These are phyloP conservation scores for Tylopilus sp. DNA, from an alignment of 1,284 basidiomycete genomes.

Conservation along the genomic window DNA sequence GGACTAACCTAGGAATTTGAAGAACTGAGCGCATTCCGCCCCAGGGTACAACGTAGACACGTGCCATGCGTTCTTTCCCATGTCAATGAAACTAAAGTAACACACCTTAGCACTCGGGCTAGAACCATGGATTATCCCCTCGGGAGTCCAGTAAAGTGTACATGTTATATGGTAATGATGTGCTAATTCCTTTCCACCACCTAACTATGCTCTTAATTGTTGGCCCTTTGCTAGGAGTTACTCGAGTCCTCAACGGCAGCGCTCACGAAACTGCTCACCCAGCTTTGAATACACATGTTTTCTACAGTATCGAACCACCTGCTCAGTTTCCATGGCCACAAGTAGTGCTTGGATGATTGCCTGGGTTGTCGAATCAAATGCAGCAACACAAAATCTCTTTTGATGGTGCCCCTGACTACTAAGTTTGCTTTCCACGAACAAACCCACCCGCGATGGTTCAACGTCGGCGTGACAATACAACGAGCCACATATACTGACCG, in stretches of 20 bases:
- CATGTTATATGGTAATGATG: too few relatives aligned
- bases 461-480: conserved; percentile 63
- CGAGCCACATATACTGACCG: conserved; percentile 65
- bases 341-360: conserved; percentile 52
- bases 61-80: conserved; percentile 3
- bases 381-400: conserved; percentile 63
- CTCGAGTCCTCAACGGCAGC: too few relatives aligned
- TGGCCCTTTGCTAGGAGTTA: too few relatives aligned
- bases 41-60: conserved; percentile 5
- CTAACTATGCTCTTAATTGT: too few relatives aligned
- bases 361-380: conserved; percentile 69
- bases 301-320: conserved; percentile 63
- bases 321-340: conserved; percentile 62
- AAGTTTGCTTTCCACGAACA: conserved; percentile 76
- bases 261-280: too few relatives aligned
- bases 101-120: neutral
- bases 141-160: conserved; percentile 3
- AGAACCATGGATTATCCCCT: conserved; percentile 3
- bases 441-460: conserved; percentile 68
- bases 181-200: neutral
- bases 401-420: conserved; percentile 61
- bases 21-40: neutral
- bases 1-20: neutral
- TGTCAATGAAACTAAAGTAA: neutral
- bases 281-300: conserved; percentile 53